A percentile compares a stretch with the other conserved stretches of the same genome.
Evolutionary conservation across 352 stramenopile genomes (phyloP).

Genomic region (Pythium coloratum): DNA sequence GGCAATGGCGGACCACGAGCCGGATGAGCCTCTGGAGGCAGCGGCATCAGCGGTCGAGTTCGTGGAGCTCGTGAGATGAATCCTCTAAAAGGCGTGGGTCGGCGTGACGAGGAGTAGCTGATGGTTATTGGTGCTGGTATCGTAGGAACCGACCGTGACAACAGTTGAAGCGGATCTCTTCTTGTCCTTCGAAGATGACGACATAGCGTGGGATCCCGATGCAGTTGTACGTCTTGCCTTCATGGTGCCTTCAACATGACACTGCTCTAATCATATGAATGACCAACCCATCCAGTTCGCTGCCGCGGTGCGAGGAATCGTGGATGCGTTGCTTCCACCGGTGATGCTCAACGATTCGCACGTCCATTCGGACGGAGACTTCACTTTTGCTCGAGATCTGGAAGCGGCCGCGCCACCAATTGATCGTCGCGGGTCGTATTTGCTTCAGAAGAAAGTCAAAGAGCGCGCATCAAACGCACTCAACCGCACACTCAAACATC

Average conservation of each 20-base stretch:
- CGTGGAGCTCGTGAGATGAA: not conserved
- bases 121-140: not conserved
- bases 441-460: conserved; percentile 20
- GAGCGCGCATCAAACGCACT: conserved; percentile 12
- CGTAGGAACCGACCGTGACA: conserved; percentile 5
- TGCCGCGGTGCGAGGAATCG: conserved; percentile 10
- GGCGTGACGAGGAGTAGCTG: no score
- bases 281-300: conserved; percentile 13
- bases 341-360: not conserved
- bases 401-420: conserved; percentile 8
- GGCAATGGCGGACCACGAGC: not conserved
- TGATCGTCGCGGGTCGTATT: conserved; percentile 22
- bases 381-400: conserved; percentile 10
- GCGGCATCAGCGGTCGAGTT: not conserved
- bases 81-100: not conserved
- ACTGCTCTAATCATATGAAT: not conserved
- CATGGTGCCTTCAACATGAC: not conserved
- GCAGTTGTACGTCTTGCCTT: conserved; percentile 12
- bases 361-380: conserved; percentile 9
- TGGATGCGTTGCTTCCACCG: conserved; percentile 15
- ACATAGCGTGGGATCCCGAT: not conserved
- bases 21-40: not conserved
- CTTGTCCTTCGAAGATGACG: not conserved
- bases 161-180: conserved; percentile 13
- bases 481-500: conserved; percentile 7